Percentiles rank a stretch among this genome's conserved stretches.
Evolutionary conservation across 2,329 filamentous ascomycete genomes (phyloP).

Genomic region (Scolecobasidium constrictum): DNA sequence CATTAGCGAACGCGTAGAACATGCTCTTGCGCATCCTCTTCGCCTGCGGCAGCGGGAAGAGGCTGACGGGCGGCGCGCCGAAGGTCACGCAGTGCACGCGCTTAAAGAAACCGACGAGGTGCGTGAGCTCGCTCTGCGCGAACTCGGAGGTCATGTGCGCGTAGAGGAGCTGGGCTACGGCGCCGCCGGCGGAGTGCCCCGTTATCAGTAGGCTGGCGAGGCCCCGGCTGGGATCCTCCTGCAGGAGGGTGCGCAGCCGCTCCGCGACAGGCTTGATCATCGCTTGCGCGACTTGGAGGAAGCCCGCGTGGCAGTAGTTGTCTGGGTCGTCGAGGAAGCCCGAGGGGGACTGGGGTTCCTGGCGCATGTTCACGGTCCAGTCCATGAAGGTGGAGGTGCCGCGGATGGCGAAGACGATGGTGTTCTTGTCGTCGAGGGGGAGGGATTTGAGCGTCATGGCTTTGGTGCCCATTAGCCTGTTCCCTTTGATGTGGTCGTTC

Average conservation of each 20-base stretch:
- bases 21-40: conserved; percentile 48
- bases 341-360: conserved; percentile 51
- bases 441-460: conserved; percentile 78
- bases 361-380: conserved; percentile 75
- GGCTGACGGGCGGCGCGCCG: conserved; percentile 67
- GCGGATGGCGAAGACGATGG: conserved; percentile 74
- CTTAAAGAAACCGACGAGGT: conserved; percentile 59
- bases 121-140: conserved; percentile 56
- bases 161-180: conserved; percentile 70
- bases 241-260: conserved; percentile 56
- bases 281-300: conserved; percentile 61
- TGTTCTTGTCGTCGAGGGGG: conserved; percentile 64
- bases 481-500: conserved; percentile 58
- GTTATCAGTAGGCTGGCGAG: conserved; percentile 57
- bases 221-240: conserved; percentile 56
- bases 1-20: conserved; percentile 74
- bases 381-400: conserved; percentile 73
- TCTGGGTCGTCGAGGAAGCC: conserved; percentile 67
- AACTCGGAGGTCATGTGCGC: conserved; percentile 63
- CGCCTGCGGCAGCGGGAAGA: conserved; percentile 52
- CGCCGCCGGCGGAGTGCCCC: conserved; percentile 77
- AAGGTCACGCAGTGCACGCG: conserved; percentile 78
- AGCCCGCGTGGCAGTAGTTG: conserved; percentile 73
- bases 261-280: conserved; percentile 66
- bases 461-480: conserved; percentile 66